phyloP scores from a whole-genome alignment of 1,284 basidiomycete species.

The Mixia osmundae region DNA sequence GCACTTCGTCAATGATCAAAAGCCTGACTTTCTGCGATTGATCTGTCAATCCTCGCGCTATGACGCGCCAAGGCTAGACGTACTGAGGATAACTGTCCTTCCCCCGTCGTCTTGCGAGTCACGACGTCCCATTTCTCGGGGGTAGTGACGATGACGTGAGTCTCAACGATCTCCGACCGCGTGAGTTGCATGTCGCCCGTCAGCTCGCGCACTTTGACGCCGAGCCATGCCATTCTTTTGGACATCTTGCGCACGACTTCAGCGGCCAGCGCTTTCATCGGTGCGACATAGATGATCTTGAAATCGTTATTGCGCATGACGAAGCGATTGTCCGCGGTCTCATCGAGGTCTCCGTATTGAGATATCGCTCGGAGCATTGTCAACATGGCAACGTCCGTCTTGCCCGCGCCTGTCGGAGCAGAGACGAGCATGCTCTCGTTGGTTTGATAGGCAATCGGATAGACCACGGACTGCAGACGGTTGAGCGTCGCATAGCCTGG shows the following conservation, averaged over 20 bases:
- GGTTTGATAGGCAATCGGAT: conserved; percentile 70
- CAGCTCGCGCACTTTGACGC: conserved; percentile 66
- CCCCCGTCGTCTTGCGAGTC: conserved; percentile 80
- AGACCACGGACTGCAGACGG: conserved; percentile 86
- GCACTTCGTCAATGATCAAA: conserved; percentile 94
- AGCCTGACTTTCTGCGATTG: conserved; percentile 55
- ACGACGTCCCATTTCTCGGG: conserved; percentile 99
- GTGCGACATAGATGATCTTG: conserved; percentile 97
- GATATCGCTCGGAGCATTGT: conserved; percentile 68
- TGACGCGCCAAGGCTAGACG: conserved; percentile 16
- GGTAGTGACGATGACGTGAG: conserved; percentile 95
- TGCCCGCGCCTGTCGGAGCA: conserved; percentile 94
- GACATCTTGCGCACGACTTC: conserved; percentile 86
- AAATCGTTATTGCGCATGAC: conserved; percentile 39
- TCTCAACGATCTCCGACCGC: conserved; percentile 75
- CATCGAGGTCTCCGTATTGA: conserved; percentile 34
- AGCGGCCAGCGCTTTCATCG: conserved; percentile 93
- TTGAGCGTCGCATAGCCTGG: conserved; percentile 71
- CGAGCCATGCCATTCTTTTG: conserved; percentile 74
- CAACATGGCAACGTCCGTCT: conserved; percentile 97
- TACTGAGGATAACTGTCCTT: conserved; percentile 60
- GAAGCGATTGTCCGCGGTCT: conserved; percentile 23
- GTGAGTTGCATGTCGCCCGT: conserved; percentile 99
- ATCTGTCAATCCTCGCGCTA: neutral
- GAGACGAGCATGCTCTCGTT: conserved; percentile 96